Base-by-base conservation (phyloP, 805 yeast species). In the Pichia scutulata region DNA sequence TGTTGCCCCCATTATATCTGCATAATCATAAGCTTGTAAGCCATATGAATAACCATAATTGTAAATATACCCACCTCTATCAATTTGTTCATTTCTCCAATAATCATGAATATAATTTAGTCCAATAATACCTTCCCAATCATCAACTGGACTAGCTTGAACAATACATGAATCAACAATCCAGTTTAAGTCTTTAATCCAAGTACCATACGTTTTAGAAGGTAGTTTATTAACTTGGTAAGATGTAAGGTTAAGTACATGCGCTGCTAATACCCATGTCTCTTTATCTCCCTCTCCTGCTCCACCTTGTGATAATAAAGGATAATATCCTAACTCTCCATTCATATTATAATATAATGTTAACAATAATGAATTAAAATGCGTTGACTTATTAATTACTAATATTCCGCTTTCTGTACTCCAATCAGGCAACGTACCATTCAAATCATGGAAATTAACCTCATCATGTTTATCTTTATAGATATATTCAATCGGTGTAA, bases 241-340 rank as follows among this genome's bases (percentile, higher is more conserved):
- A 56, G 69, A 78, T 2, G 72, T 68, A 43, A 73, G 63, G 6
- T 68, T 64, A 36, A 74, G 64, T 9, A 71, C 72, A 42, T 72
- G 71, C 6, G 87, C 82, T 2, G 88, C 84, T 0, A 87, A 83
- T 44, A 80, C 67, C 54, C 81, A 81, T 0, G 90, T 84, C 54
- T 84, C 89, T 61, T 84, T 84, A 61, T 84, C 90, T 46, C 89
- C 89, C 65, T 82, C 87, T 14, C 90, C 90, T 3, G 74, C 75
- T 41, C 74, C 73, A 33, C 84, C 84, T 63, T 81, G 81, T 2
- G 83, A 70, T 40, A 84, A 65, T 42, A 83, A 65, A 4, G 80
- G 80, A 61, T 81, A 82, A 60, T 74, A 84, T 44, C 74, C 69
- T 2, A 71, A 62, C 22, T 83, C 84, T 0, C 89, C 89, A 61